phyloP scores from a whole-genome alignment of 2,329 filamentous ascomycete genomes.

The Fusarium equiseti region DNA sequence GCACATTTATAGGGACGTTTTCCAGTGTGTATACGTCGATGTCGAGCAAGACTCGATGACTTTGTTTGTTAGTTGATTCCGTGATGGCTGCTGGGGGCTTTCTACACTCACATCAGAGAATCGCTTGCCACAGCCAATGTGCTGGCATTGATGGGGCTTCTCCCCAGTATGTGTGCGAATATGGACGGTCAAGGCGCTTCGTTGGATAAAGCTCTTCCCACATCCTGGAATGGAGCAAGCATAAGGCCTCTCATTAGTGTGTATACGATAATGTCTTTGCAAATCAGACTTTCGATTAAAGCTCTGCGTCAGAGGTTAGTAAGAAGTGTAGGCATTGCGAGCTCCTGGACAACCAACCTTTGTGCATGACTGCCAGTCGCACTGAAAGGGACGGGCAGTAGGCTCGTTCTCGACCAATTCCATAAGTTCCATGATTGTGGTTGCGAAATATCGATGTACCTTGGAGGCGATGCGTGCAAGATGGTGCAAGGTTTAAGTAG shows the following conservation, averaged over 20 bases:
- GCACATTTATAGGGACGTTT: constrained; percentile 74
- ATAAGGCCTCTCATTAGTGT: constrained; percentile 78
- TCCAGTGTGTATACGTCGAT: constrained; percentile 74
- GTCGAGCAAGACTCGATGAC: constrained; percentile 74
- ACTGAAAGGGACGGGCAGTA: constrained; percentile 71
- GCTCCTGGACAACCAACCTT: constrained; percentile 61
- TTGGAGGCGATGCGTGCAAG: constrained; percentile 2
- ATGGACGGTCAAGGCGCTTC: constrained; percentile 77
- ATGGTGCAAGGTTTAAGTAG: background rate
- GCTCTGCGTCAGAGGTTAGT: constrained; percentile 60
- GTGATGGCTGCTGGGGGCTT: background rate
- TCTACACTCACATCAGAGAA: constrained; percentile 73
- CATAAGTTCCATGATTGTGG: constrained; percentile 67
- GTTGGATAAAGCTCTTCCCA: constrained; percentile 78
- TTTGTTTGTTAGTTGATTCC: constrained; percentile 48
- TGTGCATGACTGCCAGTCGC: constrained; percentile 71
- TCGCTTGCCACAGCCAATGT: constrained; percentile 73
- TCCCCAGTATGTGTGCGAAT: constrained; percentile 78
- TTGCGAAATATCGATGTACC: constrained; percentile 8
- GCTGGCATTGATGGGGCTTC: constrained; percentile 77
- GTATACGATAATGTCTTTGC: constrained; percentile 77
- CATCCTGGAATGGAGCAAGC: constrained; percentile 70
- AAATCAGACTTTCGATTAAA: constrained; percentile 80
- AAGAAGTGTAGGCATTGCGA: background rate
- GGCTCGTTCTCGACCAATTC: constrained; percentile 74